These are phyloP conservation scores for Neofusicoccum kwambonambiense DNA, from an alignment of 2,329 filamentous ascomycete genomes.

Conservation along the genomic window DNA sequence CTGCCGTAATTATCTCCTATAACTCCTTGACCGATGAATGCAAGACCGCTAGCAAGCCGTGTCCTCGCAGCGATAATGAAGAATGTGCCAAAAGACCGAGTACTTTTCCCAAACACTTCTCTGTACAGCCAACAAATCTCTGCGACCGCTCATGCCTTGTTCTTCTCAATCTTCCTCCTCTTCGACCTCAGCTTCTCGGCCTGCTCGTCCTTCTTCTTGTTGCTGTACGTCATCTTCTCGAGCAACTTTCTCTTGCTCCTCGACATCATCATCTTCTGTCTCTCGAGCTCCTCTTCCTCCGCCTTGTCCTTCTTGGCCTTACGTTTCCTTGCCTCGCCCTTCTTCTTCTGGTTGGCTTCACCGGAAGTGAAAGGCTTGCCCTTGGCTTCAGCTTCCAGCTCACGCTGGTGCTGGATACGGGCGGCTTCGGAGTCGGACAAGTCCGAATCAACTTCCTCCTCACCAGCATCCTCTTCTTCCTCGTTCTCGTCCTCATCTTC, in stretches of 20 bases:
- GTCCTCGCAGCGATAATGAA: neutral
- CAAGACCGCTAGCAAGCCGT: neutral
- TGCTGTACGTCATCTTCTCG: conserved; percentile 96
- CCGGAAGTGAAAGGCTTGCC: conserved; percentile 55
- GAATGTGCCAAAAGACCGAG: neutral
- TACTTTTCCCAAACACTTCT: neutral
- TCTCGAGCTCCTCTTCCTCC: conserved; percentile 84
- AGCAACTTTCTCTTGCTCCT: conserved; percentile 97
- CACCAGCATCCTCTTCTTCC: conserved; percentile 46
- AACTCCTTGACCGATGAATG: neutral
- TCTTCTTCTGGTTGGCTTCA: conserved; percentile 53
- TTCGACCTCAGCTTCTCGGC: conserved; percentile 84
- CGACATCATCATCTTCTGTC: conserved; percentile 96
- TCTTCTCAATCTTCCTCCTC: conserved; percentile 81
- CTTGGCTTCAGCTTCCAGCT: conserved; percentile 87
- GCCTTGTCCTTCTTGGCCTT: conserved; percentile 59
- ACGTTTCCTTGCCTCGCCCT: conserved; percentile 67
- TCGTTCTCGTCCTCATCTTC: conserved; percentile 48
- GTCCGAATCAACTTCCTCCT: conserved; percentile 51
- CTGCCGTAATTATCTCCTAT: neutral
- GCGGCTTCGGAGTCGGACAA: conserved; percentile 57
- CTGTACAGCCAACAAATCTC: neutral
- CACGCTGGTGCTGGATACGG: conserved; percentile 73
- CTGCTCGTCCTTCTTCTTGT: conserved; percentile 89
- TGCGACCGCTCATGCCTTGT: neutral